These are phyloP conservation scores for Entomortierella lignicola DNA, from an alignment of 192 early-diverging fungal genomes.

Conservation along the genomic window DNA sequence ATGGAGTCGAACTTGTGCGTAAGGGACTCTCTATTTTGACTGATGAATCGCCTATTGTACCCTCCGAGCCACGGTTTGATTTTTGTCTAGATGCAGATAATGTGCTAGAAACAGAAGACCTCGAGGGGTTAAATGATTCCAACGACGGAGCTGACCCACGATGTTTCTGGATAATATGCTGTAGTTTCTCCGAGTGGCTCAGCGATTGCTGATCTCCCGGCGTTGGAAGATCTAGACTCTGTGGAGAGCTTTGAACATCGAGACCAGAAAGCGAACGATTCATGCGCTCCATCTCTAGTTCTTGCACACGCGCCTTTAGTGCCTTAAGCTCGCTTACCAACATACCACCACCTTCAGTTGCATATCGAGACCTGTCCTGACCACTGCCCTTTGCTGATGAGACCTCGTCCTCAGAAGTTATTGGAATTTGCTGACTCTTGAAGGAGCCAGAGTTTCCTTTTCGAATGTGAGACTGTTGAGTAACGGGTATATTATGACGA, in stretches of 20 bases:
- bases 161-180: constrained; percentile 16
- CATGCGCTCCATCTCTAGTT: constrained; percentile 48
- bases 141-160: neutral
- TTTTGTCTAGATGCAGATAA: constrained; percentile 3
- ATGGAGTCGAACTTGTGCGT: neutral
- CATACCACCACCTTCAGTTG: constrained; percentile 16
- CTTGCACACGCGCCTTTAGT: constrained; percentile 40
- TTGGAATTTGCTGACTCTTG: constrained; percentile 12
- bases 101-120: constrained; percentile 7
- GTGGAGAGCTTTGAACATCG: constrained; percentile 15
- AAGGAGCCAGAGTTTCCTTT: constrained; percentile 40
- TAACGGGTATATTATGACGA: neutral
- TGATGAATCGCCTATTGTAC: neutral
- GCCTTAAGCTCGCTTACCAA: constrained; percentile 46
- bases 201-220: neutral
- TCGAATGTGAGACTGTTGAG: neutral
- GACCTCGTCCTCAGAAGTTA: constrained; percentile 37
- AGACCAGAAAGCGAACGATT: constrained; percentile 36
- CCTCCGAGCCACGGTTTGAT: neutral
- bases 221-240: neutral
- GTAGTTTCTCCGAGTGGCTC: constrained; percentile 33
- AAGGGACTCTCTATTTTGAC: constrained; percentile 6
- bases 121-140: neutral
- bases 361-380: constrained; percentile 17
- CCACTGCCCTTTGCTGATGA: neutral